phyloP scores from a whole-genome alignment of 371 early-diverging fungal genomes.

The Syncephalastrum monosporum region DNA sequence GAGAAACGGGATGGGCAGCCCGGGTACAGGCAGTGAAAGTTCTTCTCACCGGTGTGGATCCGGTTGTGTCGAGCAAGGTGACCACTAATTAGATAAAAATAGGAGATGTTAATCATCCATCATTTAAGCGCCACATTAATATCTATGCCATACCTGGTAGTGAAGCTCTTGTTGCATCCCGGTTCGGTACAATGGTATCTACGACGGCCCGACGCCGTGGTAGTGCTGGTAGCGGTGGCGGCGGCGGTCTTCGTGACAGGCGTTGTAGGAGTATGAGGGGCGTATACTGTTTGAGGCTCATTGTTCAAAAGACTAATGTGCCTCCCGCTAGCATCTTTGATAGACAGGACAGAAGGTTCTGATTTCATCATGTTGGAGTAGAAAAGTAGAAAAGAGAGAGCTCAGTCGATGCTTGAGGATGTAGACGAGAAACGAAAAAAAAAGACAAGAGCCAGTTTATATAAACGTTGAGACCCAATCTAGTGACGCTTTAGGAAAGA shows the following conservation, averaged over 20 bases:
- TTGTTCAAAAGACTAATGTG: constrained; percentile 43
- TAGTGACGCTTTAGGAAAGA: constrained; percentile 12
- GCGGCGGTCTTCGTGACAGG: constrained; percentile 3
- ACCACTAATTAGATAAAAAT: constrained; percentile 47
- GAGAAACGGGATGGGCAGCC: constrained; percentile 84
- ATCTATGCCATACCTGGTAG: constrained; percentile 45
- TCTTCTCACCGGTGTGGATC: constrained; percentile 91
- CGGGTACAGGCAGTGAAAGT: constrained; percentile 76
- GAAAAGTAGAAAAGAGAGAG: constrained; percentile 6
- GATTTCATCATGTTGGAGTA: constrained; percentile 7
- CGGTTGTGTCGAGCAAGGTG: constrained; percentile 87
- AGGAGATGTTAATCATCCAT: not conserved
- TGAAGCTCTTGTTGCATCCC: constrained; percentile 59
- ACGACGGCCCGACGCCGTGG: constrained; percentile 24
- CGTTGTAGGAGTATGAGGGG: constrained; percentile 2
- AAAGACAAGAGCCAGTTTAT: constrained; percentile 8
- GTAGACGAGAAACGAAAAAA: constrained; percentile 12
- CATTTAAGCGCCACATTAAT: not conserved
- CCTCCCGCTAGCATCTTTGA: constrained; percentile 41
- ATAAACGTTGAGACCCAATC: constrained; percentile 4
- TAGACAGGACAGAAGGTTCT: constrained; percentile 14
- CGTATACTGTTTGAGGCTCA: constrained; percentile 1
- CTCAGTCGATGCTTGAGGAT: constrained; percentile 2
- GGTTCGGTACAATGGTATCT: constrained; percentile 51
- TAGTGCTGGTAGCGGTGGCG: not conserved